Percentiles rank a stretch among this genome's conserved stretches.
Conservation (phyloP, 225 moss, liverwort and hornwort genomes). For the Polytrichum commune region DNA sequence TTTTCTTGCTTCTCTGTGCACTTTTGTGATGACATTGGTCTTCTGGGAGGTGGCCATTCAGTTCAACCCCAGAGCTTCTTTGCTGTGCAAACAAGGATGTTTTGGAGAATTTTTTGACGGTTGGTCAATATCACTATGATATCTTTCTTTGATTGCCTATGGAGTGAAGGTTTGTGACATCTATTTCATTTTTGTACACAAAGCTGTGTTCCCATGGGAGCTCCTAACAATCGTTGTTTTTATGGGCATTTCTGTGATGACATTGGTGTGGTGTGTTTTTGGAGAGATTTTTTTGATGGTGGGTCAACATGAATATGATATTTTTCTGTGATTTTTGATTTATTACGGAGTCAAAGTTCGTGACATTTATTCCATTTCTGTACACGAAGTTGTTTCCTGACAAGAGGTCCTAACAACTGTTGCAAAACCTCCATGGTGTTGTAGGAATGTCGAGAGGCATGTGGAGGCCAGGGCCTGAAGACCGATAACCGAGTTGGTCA, state of each 20-base stretch:
- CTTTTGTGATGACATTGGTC: neutral
- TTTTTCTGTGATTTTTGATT: neutral
- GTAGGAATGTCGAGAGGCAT: slow-evolving; percentile 99
- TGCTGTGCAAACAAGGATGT: neutral
- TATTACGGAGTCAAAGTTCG: neutral
- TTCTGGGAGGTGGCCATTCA: neutral
- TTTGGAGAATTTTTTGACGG: neutral
- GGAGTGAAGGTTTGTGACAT: neutral
- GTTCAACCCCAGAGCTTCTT: neutral
- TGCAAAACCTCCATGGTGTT: neutral
- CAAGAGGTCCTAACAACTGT: neutral
- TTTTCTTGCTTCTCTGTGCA: neutral
- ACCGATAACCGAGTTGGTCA: slow-evolving; percentile 83
- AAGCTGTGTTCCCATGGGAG: neutral
- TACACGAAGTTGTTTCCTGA: neutral
- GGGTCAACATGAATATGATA: no score
- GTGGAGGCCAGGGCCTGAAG: slow-evolving; percentile 94
- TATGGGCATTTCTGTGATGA: neutral
- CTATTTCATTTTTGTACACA: neutral
- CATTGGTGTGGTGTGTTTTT: neutral
- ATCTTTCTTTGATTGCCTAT: neutral
- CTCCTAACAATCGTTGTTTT: neutral
- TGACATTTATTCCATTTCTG: neutral
- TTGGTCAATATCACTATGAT: no score
- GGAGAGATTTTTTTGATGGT: no score